These are phyloP conservation scores for Diaporthe sp. DNA, from an alignment of 2,329 filamentous ascomycete genomes.

Conservation along the genomic window DNA sequence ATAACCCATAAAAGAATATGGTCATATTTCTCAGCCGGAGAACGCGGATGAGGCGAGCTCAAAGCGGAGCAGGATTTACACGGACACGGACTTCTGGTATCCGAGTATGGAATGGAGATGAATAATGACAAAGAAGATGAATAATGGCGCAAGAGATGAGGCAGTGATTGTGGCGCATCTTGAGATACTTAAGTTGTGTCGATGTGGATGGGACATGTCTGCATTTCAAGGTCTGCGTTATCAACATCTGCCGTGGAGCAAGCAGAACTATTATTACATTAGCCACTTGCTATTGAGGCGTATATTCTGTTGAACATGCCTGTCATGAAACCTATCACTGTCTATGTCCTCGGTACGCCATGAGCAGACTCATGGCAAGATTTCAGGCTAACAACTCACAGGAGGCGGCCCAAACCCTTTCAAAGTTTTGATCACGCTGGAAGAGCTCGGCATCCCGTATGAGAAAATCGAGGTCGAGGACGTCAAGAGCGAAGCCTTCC, in stretches of 20 bases:
- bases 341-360: neutral
- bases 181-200: neutral
- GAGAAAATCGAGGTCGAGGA: neutral
- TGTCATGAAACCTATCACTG: neutral
- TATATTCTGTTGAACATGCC: neutral
- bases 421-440: neutral
- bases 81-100: neutral
- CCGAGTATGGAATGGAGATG: neutral
- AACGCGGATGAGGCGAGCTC: neutral
- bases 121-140: neutral
- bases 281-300: no score
- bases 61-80: neutral
- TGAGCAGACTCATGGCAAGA: neutral
- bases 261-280: neutral
- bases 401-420: neutral
- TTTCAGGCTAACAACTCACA: neutral
- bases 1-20: neutral
- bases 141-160: neutral
- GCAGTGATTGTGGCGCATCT: neutral
- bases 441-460: neutral
- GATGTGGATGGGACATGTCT: neutral
- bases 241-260: neutral
- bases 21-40: neutral
- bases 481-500: neutral
- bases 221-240: neutral